phyloP scores from a whole-genome alignment of 2,329 filamentous ascomycete genomes.

The Onygena corvina region DNA sequence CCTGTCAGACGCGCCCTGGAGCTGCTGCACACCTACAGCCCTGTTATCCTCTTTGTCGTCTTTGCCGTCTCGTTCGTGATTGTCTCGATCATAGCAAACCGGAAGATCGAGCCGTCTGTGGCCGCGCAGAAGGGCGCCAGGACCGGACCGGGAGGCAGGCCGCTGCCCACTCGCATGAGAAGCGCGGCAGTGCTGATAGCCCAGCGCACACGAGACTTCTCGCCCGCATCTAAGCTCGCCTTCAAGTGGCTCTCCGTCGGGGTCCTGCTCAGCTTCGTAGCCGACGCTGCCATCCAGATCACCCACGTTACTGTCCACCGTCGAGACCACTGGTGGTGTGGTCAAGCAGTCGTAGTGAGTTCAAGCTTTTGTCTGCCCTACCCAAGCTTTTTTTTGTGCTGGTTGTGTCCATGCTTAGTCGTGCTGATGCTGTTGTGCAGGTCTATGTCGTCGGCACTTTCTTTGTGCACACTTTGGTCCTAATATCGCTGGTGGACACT shows the following conservation, averaged over 20 bases:
- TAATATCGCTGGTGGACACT: slow-evolving; percentile 77
- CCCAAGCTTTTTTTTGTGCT: background rate
- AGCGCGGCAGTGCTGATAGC: slow-evolving; percentile 40
- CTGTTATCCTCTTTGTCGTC: slow-evolving; percentile 51
- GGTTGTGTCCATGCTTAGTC: slow-evolving; percentile 6
- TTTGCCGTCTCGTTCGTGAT: slow-evolving; percentile 52
- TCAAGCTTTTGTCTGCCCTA: slow-evolving; percentile 2
- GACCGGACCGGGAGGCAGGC: slow-evolving; percentile 78
- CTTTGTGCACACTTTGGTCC: slow-evolving; percentile 74
- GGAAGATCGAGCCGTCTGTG: slow-evolving; percentile 35
- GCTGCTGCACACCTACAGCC: slow-evolving; percentile 47
- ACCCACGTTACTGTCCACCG: slow-evolving; percentile 57
- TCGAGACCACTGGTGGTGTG: slow-evolving; percentile 67
- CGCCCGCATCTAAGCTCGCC: slow-evolving; percentile 53
- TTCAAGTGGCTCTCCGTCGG: slow-evolving; percentile 64
- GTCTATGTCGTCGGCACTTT: slow-evolving; percentile 75
- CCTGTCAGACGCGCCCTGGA: slow-evolving; percentile 35
- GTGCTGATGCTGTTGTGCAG: slow-evolving; percentile 37
- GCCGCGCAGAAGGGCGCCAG: slow-evolving; percentile 33
- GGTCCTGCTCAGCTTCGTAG: slow-evolving; percentile 63
- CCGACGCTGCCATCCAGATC: slow-evolving; percentile 61
- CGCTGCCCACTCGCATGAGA: slow-evolving; percentile 56
- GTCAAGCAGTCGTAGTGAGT: slow-evolving; percentile 61
- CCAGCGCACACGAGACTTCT: slow-evolving; percentile 45
- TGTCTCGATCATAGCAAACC: slow-evolving; percentile 47